Evolutionary conservation across 2,329 filamentous ascomycete species (phyloP).

Genomic region (Colletotrichum orchidophilum): DNA sequence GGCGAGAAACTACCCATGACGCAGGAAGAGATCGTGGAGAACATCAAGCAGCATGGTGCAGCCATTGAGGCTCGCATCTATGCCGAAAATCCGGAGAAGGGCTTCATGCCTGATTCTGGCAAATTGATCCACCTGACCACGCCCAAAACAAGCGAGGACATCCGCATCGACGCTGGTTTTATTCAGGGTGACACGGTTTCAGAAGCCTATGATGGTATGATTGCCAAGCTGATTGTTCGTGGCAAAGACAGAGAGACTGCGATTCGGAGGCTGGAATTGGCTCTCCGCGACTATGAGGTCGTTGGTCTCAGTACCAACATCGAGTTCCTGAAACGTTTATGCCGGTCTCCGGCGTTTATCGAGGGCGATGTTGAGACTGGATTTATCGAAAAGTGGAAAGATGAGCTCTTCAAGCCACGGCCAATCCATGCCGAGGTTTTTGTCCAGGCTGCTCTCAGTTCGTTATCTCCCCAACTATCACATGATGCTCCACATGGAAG

Average conservation of each 20-base stretch:
- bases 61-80: constrained; percentile 98
- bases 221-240: constrained; percentile 94
- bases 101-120: constrained; percentile 95
- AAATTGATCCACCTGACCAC: constrained; percentile 84
- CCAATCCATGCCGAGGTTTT: constrained; percentile 76
- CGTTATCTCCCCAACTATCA: constrained; percentile 22
- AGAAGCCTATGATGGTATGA: constrained; percentile 98
- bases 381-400: constrained; percentile 89
- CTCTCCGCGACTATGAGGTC: constrained; percentile 89
- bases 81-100: constrained; percentile 90
- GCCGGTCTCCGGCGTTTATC: constrained; percentile 82
- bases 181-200: constrained; percentile 91
- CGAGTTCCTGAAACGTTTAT: constrained; percentile 92
- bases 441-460: constrained; percentile 82
- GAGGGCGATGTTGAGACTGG: constrained; percentile 92
- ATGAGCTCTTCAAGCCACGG: constrained; percentile 77
- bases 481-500: constrained; percentile 53
- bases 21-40: constrained; percentile 73
- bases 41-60: constrained; percentile 80
- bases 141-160: constrained; percentile 73
- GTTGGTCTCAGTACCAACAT: constrained; percentile 95
- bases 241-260: constrained; percentile 82
- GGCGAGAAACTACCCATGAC: constrained; percentile 66
- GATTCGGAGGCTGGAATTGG: constrained; percentile 82
- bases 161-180: constrained; percentile 94